These are phyloP conservation scores for Pseudozyma thailandica DNA, from an alignment of 1,284 basidiomycete genomes.

Conservation along the genomic window DNA sequence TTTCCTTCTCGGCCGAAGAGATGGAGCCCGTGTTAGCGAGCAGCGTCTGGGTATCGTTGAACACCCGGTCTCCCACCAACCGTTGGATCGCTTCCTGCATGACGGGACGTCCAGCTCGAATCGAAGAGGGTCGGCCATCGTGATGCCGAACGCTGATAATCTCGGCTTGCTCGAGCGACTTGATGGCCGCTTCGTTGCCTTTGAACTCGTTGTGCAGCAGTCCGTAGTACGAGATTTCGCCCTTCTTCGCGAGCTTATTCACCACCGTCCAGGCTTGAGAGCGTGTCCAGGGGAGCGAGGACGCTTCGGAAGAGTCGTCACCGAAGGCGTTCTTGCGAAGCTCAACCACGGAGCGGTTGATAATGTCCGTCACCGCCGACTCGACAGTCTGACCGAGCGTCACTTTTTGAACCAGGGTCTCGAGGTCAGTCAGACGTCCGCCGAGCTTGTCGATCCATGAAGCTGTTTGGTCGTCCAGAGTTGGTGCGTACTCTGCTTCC, in stretches of 20 bases:
- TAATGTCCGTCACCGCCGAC: slow-evolving; percentile 67
- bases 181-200: slow-evolving; percentile 82
- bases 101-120: slow-evolving; percentile 89
- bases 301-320: slow-evolving; percentile 86
- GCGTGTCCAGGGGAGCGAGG: slow-evolving; percentile 82
- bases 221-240: slow-evolving; percentile 85
- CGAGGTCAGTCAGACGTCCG: slow-evolving; percentile 62
- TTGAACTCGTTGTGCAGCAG: slow-evolving; percentile 89
- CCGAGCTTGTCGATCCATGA: slow-evolving; percentile 62
- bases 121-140: slow-evolving; percentile 85
- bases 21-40: slow-evolving; percentile 71
- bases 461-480: slow-evolving; percentile 50
- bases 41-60: slow-evolving; percentile 84
- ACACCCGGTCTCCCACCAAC: slow-evolving; percentile 81
- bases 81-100: slow-evolving; percentile 85
- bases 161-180: slow-evolving; percentile 89
- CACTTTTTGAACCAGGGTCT: slow-evolving; percentile 61
- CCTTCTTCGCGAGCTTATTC: slow-evolving; percentile 76
- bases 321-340: slow-evolving; percentile 91
- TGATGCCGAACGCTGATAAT: slow-evolving; percentile 81
- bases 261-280: slow-evolving; percentile 90
- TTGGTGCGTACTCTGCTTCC: slow-evolving; percentile 16
- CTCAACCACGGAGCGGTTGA: slow-evolving; percentile 81
- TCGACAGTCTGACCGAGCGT: slow-evolving; percentile 54
- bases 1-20: slow-evolving; percentile 74